phyloP scores from a whole-genome alignment of 176 grass and related monocot genomes.

The Musa beccarii region DNA sequence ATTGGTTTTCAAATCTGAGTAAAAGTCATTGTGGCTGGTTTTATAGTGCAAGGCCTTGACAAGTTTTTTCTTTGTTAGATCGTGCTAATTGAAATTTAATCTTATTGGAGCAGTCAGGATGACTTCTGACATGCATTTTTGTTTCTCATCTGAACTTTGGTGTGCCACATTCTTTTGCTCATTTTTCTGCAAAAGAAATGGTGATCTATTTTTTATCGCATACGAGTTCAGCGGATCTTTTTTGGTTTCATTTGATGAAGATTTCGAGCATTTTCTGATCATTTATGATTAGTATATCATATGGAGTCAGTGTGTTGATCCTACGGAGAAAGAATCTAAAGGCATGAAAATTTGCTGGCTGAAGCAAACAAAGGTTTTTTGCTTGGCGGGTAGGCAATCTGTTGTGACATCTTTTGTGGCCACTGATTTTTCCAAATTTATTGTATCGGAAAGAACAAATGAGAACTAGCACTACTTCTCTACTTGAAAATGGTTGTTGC shows the following conservation, averaged over 20 bases:
- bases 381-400: not conserved
- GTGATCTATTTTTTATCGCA: not conserved
- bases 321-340: not conserved
- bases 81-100: not conserved
- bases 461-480: not conserved
- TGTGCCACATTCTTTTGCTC: not conserved
- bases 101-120: not conserved
- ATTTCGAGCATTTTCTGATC: not conserved
- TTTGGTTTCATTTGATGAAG: slow-evolving; percentile 2
- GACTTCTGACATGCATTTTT: not conserved
- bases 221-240: not conserved
- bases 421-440: not conserved
- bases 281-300: not conserved
- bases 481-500: not conserved
- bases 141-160: not conserved
- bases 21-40: not conserved
- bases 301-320: not conserved
- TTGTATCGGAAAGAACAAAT: not conserved
- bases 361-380: not conserved
- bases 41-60: not conserved
- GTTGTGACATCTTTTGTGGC: not conserved
- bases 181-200: not conserved
- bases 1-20: not conserved
- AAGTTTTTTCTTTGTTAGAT: not conserved
- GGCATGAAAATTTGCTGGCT: not conserved